Base-by-base conservation (phyloP, 106 monocot species). In the Cymbidium sinense region DNA sequence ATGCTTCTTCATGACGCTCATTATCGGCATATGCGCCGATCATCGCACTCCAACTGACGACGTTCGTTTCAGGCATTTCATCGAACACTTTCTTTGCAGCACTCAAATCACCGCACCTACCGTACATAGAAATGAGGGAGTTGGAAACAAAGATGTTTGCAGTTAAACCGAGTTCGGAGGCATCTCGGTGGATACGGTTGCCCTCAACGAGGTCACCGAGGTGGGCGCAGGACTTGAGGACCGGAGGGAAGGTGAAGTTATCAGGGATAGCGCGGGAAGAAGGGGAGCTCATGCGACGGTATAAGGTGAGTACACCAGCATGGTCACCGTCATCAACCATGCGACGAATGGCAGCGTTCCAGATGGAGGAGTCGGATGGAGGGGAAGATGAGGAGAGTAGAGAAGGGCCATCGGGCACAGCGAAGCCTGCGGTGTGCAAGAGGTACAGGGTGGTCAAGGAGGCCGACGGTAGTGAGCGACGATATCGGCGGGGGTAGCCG, bases 191-290 rank as follows among this genome's bases (percentile, higher is more conserved):
- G 77, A 80, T 13, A 15, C 33, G 18, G 8, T 8, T 30, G 75
- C 86, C 86, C 50, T 50, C 29, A 15, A 25, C 25, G 77, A 86
- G 74, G 81, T 75, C 64, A 4, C 77, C 11, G 27, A 87, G 83
- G 28, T 75, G 74, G 39, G 78, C 78, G 64, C 81, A 85, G 18
- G 85, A 62, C 79, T 87, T 87, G 83, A 87, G 81, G 41, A 90
- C 83, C n/a, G 75, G 76, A 6, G 90, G 90, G 36, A 83, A 84
- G 70, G 90, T 87, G 81, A 87, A 82, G 21, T 61, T 71, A 75
- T 87, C 85, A 35, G 85, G 89, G 28, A 18, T 50, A 27, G 58
- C 30, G 25, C 29, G 34, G 18, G 50, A 28, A 51, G 71, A 19
- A 3, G 20, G 47, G 31, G 37, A 64, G 47, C 62, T 81, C 90